Evolutionary conservation across 179 eudicot genomes (phyloP), one percentile per base, ranked within the genome.

Genomic region (Carnegiea gigantea): DNA sequence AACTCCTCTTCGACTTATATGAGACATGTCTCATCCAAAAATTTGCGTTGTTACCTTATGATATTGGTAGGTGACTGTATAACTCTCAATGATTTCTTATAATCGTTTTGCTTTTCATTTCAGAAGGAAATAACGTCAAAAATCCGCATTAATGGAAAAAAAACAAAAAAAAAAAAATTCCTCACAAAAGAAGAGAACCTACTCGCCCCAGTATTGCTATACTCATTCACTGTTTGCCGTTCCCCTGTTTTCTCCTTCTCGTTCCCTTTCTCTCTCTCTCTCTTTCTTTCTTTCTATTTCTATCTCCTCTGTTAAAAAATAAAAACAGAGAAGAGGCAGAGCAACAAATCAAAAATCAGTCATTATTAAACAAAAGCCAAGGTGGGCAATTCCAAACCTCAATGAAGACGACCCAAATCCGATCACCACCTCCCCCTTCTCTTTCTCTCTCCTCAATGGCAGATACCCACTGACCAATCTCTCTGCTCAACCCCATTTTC

Each of bases 261-360:
- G 44, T 40, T 9, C 6, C 44, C 44, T 40, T 9, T 0, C 6
- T 40, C 44, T 54, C 62, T 15, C 53, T 46, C 6, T 54, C n/a
- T 54, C 4, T 54, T 18, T 15, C 6, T 54, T 20, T 20, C 5
- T 54, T 20, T 54, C n/a, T 17, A 21, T 54, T 54, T 54, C 62
- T 54, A 15, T 54, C 62, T 23, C 68, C 68, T 62, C 68, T 62
- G 68, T 62, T 62, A 62, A 62, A 62, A 62, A 62, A 6, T 21
- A 62, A 62, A 51, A 62, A 62, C 68, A 62, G 68, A 62, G 68
- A 62, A 62, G 68, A 62, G 68, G 68, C 68, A 62, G 68, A 62
- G 68, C 68, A 62, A 62, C 44, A 40, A 40, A 54, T 54, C 62
- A 54, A 54, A 14, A 54, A 40, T 40, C 44, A 40, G 8, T 54